These are phyloP conservation scores for Podospora tetraspora DNA, from an alignment of 495 filamentous ascomycete species.

Conservation along the genomic window DNA sequence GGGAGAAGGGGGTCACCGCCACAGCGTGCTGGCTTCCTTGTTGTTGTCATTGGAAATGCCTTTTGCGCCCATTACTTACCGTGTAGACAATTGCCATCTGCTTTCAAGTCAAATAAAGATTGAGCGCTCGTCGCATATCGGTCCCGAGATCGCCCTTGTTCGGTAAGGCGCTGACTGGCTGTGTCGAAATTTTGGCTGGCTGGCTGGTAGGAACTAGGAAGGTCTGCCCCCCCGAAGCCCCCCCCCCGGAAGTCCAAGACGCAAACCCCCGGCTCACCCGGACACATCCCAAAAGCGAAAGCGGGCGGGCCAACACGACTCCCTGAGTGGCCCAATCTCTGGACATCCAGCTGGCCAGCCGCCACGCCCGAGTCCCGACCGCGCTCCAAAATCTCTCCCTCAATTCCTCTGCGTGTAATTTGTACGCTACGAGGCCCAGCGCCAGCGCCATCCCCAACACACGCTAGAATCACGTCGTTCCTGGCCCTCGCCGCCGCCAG, in stretches of 20 bases:
- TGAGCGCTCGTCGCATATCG: not conserved
- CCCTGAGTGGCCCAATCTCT: constrained; percentile 7
- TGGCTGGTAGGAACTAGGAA: not conserved
- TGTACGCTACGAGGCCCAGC: constrained; percentile 5
- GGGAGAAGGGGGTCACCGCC: too few relatives aligned
- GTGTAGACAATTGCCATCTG: not conserved
- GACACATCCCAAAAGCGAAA: constrained; percentile 6
- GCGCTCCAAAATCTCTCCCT: constrained; percentile 14
- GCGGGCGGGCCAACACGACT: constrained; percentile 3
- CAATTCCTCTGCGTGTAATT: constrained; percentile 14
- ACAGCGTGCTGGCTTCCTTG: not conserved
- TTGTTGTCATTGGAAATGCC: not conserved
- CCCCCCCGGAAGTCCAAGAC: not conserved
- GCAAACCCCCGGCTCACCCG: constrained; percentile 14
- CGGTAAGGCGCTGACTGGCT: not conserved
- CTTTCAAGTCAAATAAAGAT: not conserved
- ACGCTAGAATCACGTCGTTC: constrained; percentile 2
- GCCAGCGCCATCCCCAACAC: not conserved
- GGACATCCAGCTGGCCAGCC: constrained; percentile 1
- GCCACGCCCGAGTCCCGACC: not conserved
- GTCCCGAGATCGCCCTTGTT: constrained; percentile 8
- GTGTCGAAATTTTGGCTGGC: not conserved
- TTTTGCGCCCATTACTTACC: not conserved
- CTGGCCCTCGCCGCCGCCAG: not conserved
- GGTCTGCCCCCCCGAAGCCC: not conserved